A percentile compares a stretch with the other conserved stretches of the same genome.
Evolutionary conservation across 208 protist genomes (phyloP).

Genomic region (Histomonas meleagridis): DNA sequence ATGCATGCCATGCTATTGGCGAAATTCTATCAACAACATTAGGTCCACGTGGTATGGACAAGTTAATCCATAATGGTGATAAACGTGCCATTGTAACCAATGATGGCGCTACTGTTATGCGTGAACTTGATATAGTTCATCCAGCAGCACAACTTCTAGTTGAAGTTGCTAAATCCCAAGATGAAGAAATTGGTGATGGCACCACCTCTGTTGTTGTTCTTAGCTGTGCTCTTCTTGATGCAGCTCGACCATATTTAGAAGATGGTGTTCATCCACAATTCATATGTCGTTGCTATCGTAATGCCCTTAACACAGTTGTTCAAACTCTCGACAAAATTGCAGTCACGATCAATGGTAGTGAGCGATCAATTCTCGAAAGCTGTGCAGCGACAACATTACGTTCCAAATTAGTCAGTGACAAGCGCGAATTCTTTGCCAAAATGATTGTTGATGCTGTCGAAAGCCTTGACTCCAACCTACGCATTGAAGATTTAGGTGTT

Average conservation of each 20-base stretch:
- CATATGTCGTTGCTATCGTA: constrained; percentile 83
- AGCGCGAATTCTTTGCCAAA: constrained; percentile 86
- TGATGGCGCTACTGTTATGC: constrained; percentile 99
- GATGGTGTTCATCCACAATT: constrained; percentile 96
- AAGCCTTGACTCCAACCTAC: constrained; percentile 68
- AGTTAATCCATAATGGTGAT: constrained; percentile 77
- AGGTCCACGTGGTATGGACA: constrained; percentile 99
- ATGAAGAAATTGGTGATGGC: constrained; percentile 94
- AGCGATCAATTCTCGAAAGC: constrained; percentile 63
- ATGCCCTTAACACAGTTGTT: constrained; percentile 45
- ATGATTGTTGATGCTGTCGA: constrained; percentile 94
- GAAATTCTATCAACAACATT: constrained; percentile 77
- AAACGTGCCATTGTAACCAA: constrained; percentile 90
- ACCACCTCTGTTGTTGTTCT: constrained; percentile 98
- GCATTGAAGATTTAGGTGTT: constrained; percentile 94
- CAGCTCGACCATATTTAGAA: constrained; percentile 91
- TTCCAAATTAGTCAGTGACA: constrained; percentile 92
- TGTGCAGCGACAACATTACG: constrained; percentile 94
- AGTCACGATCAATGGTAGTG: constrained; percentile 63
- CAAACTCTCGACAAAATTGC: constrained; percentile 71
- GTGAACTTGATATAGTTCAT: constrained; percentile 98
- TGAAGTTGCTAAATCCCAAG: constrained; percentile 92
- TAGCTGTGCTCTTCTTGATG: constrained; percentile 88
- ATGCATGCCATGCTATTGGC: constrained; percentile 79
- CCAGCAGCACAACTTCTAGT: constrained; percentile 93